Evolutionary conservation across 2,329 filamentous ascomycete genomes (phyloP), one percentile per base, ranked within the genome.

Genomic region (Colletotrichum sp.): DNA sequence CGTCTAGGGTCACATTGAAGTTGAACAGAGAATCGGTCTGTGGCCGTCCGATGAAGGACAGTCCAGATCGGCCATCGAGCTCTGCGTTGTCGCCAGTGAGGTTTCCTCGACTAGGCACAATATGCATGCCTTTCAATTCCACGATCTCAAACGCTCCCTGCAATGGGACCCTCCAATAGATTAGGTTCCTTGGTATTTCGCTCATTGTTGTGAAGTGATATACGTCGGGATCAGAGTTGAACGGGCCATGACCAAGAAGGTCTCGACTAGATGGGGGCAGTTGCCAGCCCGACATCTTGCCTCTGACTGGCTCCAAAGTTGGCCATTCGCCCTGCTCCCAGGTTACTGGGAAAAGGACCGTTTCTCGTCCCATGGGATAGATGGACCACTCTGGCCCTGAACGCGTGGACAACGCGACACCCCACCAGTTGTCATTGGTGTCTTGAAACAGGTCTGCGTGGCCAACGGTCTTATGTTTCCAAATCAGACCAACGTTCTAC

Each of bases 401-500:
- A 16, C 55, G 55, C 13, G 55, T 59, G 7, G 55, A 59, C 55
- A 59, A 59, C n/a, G 55, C 55, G 9, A 18, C 26, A 59, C 13
- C 24, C 55, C 24, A 59, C 55, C 24, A 59, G 16, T 59, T 59
- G 24, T 13, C 55, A 26, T 18, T 28, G 13, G 55, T 28, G 16
- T 59, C 55, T 59, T 59, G 55, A 6, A 59, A 59, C 2, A 59
- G 16, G 26, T 59, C 55, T 28, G 55, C 55, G 26, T 59, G 55
- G 21, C 55, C 55, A 59, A 59, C 55, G 9, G 55, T 59, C 26
- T 48, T 21, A 21, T 21, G 43, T 21, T 48, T 21, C 10, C 6
- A 7, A 21, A 6, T 48, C 6, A 48, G n/a, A 21, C 18, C 4
- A 21, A 10, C 0, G 3, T 21, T 48, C 3, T 6, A 7, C 6